Conservation (phyloP, 345 rosid species). For the Noccaea bulbosa region DNA sequence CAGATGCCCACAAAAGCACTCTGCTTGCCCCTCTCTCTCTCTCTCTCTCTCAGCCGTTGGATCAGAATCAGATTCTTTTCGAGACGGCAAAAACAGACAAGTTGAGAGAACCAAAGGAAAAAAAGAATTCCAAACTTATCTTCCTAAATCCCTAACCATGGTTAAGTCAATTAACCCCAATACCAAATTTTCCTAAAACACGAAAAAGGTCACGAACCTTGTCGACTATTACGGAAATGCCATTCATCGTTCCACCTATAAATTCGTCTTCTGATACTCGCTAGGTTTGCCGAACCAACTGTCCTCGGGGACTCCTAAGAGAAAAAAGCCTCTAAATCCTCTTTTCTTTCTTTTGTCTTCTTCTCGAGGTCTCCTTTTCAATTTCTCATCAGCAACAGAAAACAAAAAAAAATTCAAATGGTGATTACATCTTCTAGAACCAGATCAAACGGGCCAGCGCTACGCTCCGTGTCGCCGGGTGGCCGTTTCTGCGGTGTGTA, state of each 20-base stretch:
- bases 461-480: slow-evolving; percentile 59
- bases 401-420: slow-evolving; percentile 24
- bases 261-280: slow-evolving; percentile 56
- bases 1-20: slow-evolving; percentile 39
- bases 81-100: slow-evolving; percentile 39
- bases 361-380: neutral
- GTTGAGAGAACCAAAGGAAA: slow-evolving; percentile 27
- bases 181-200: neutral
- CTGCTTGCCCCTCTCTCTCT: slow-evolving; percentile 17
- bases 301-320: slow-evolving; percentile 47
- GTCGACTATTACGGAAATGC: slow-evolving; percentile 1
- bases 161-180: slow-evolving; percentile 36
- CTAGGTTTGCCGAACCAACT: slow-evolving; percentile 77
- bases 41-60: slow-evolving; percentile 48
- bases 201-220: slow-evolving; percentile 28
- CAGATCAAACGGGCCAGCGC: slow-evolving; percentile 59
- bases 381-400: neutral
- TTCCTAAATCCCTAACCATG: slow-evolving; percentile 27
- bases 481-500: slow-evolving; percentile 47
- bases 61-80: slow-evolving; percentile 46
- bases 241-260: slow-evolving; percentile 47
- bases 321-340: slow-evolving; percentile 1
- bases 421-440: slow-evolving; percentile 50
- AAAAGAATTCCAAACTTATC: slow-evolving; percentile 18
- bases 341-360: neutral